Percentiles rank a stretch among this genome's conserved stretches.
Conservation (phyloP, 2,329 filamentous ascomycete genomes). For the Xylariomycetidae sp. region DNA sequence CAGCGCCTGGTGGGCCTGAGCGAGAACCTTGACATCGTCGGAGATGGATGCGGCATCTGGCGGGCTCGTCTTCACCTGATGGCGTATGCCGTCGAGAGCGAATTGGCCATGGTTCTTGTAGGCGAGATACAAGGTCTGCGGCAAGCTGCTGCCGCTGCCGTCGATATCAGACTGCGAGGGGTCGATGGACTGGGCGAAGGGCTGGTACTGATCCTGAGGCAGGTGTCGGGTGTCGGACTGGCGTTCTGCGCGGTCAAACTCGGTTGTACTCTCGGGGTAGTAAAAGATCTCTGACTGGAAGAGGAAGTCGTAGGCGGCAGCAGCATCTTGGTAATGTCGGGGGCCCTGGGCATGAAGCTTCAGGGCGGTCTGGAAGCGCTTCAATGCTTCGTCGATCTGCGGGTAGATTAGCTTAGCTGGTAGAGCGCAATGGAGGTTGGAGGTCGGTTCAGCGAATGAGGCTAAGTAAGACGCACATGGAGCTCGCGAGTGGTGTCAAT, state of each 20-base stretch:
- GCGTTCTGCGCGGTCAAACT: constrained; percentile 69
- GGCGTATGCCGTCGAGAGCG: constrained; percentile 67
- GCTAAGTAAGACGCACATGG: constrained; percentile 46
- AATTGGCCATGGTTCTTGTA: constrained; percentile 97
- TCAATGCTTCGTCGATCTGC: constrained; percentile 89
- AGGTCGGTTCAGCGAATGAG: neutral
- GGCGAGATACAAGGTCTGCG: constrained; percentile 85
- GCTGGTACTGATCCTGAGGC: constrained; percentile 43
- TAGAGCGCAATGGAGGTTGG: no score
- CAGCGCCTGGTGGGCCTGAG: constrained; percentile 42
- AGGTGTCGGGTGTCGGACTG: constrained; percentile 45
- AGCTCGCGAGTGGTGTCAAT: constrained; percentile 94
- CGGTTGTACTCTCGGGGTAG: constrained; percentile 80
- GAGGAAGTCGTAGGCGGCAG: constrained; percentile 75
- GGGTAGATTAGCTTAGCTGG: neutral
- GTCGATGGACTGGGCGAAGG: constrained; percentile 47
- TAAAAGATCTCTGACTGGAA: constrained; percentile 93
- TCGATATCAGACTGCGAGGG: constrained; percentile 61
- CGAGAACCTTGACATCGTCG: constrained; percentile 30
- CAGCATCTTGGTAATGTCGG: constrained; percentile 68
- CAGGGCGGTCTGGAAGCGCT: constrained; percentile 85
- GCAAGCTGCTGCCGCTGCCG: constrained; percentile 72
- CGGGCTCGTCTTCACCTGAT: constrained; percentile 35
- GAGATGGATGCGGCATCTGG: constrained; percentile 28
- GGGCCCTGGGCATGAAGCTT: constrained; percentile 89